Conservation (phyloP, 2,329 filamentous ascomycete species). For the Ophiostoma montium region DNA sequence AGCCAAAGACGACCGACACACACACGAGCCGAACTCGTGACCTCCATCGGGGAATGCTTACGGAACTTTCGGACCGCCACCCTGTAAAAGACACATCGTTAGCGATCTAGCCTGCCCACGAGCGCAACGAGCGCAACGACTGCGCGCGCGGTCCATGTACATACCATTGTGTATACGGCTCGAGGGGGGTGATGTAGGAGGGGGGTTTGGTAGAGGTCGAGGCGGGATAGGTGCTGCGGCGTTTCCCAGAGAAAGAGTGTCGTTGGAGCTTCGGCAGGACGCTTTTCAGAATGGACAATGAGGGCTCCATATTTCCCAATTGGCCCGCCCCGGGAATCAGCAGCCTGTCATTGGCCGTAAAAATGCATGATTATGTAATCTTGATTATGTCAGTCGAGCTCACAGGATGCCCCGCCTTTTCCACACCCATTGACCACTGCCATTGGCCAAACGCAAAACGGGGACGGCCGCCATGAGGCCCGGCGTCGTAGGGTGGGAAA, state of each 20-base stretch:
- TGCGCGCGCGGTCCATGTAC: slow-evolving; percentile 9
- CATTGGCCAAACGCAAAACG: slow-evolving; percentile 3
- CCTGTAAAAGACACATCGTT: slow-evolving; percentile 29
- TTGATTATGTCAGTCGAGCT: slow-evolving; percentile 2
- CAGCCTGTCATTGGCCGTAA: slow-evolving; percentile 6
- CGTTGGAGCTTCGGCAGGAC: background rate
- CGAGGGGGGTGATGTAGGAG: background rate
- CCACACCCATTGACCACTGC: background rate
- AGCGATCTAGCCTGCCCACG: background rate
- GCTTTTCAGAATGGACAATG: slow-evolving; percentile 4
- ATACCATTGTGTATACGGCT: slow-evolving; percentile 34
- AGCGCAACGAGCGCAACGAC: background rate
- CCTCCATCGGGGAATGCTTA: slow-evolving; percentile 22
- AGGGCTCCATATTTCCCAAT: background rate
- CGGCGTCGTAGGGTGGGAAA: background rate
- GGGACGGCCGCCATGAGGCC: background rate
- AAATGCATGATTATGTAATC: background rate
- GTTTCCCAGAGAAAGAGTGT: background rate
- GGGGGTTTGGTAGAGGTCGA: background rate
- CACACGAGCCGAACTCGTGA: too few species aligned
- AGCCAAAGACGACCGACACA: too few species aligned
- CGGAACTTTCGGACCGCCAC: slow-evolving; percentile 58
- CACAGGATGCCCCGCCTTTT: background rate
- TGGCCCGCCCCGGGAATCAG: slow-evolving; percentile 8
- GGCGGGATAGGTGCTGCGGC: background rate